These are phyloP conservation scores for Secale cereale DNA, from an alignment of 176 grass and related monocot species.

Conservation along the genomic window DNA sequence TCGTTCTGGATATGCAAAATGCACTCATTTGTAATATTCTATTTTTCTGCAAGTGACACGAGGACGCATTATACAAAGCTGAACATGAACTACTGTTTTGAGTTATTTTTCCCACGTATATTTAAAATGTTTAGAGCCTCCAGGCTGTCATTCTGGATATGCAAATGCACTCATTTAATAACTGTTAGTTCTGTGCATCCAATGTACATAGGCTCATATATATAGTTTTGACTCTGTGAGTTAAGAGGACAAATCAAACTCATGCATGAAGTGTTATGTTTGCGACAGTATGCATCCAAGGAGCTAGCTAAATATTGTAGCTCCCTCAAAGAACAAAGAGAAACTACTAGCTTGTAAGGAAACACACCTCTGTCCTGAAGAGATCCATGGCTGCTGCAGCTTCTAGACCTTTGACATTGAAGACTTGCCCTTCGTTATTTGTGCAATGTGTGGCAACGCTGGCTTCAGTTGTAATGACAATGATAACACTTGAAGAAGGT, in stretches of 20 bases:
- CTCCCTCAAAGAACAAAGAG: too few species aligned
- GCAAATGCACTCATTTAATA: too few species aligned
- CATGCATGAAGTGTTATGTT: too few species aligned
- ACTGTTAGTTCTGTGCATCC: too few species aligned
- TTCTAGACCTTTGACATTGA: neutral
- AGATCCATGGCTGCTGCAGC: neutral
- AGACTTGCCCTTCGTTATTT: neutral
- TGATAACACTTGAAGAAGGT: neutral
- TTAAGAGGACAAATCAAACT: too few species aligned
- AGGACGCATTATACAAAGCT: neutral
- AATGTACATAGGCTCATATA: too few species aligned
- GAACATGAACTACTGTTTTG: too few species aligned
- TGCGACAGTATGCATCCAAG: too few species aligned
- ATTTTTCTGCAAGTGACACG: neutral
- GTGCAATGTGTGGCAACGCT: neutral
- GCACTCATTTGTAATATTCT: too few species aligned
- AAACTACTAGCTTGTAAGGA: neutral
- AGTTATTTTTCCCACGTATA: neutral
- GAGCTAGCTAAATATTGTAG: too few species aligned
- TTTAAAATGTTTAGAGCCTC: neutral
- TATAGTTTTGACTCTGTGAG: too few species aligned
- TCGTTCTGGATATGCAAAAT: too few species aligned
- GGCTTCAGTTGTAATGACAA: neutral
- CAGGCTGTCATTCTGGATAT: neutral
- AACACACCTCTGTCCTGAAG: neutral